Conservation (phyloP, 2,329 filamentous ascomycete genomes). For the Colletotrichum somersetense region DNA sequence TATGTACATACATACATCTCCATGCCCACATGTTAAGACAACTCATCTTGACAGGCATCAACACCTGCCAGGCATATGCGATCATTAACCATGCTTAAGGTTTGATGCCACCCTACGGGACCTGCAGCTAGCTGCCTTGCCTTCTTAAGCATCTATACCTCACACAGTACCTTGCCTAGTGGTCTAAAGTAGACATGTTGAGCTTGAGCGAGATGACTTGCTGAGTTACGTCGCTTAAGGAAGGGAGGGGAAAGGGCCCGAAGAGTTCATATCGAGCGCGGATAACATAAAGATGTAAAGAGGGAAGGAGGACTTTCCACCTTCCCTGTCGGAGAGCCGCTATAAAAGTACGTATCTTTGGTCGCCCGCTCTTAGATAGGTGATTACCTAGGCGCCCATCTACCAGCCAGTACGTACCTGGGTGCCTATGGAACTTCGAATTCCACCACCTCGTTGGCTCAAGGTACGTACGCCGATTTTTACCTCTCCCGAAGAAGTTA, state of each 20-base stretch:
- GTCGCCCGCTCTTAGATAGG: neutral
- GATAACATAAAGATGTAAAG: neutral
- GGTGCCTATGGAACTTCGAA: neutral
- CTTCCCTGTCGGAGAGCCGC: constrained; percentile 14
- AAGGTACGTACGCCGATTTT: neutral
- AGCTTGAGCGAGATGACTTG: neutral
- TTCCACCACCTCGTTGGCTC: neutral
- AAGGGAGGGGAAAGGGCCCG: neutral
- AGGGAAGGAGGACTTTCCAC: constrained; percentile 19
- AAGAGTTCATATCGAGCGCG: neutral
- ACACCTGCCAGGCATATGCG: neutral
- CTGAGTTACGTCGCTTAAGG: neutral
- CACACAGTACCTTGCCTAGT: neutral
- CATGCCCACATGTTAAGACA: neutral
- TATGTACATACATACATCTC: neutral
- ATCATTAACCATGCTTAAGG: constrained; percentile 32
- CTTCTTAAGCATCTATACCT: constrained; percentile 6
- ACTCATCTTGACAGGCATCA: constrained; percentile 3
- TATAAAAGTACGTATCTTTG: neutral
- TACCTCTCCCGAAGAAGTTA: neutral
- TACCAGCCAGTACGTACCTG: neutral
- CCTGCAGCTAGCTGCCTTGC: constrained; percentile 13
- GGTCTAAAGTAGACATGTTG: neutral
- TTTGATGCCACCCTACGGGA: constrained; percentile 32
- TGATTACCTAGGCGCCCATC: neutral